Conservation (phyloP, 805 yeast species). For the Pichia exigua region DNA sequence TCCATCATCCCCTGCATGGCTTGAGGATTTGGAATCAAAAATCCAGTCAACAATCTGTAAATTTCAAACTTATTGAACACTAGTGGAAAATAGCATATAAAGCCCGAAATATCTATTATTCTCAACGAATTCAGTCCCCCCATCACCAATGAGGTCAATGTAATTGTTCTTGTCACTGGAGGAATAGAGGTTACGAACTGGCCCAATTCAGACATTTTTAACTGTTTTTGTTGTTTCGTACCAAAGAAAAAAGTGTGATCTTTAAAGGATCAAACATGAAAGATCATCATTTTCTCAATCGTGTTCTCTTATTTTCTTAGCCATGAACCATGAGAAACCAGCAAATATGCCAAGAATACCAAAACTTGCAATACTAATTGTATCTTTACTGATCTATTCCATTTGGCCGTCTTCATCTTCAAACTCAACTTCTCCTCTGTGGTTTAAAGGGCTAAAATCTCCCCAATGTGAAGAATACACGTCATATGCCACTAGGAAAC, state of each 20-base stretch:
- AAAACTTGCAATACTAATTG: neutral
- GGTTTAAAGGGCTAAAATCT: conserved; percentile 19
- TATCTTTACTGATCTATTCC: neutral
- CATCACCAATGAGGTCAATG: conserved; percentile 39
- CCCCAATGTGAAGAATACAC: conserved; percentile 53
- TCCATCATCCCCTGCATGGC: conserved; percentile 42
- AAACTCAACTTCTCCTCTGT: neutral
- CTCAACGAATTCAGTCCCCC: conserved; percentile 34
- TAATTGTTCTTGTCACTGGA: conserved; percentile 52
- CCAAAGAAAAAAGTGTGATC: neutral
- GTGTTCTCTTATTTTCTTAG: neutral
- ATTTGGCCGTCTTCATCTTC: neutral
- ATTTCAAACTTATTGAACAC: conserved; percentile 31
- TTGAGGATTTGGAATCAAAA: conserved; percentile 36
- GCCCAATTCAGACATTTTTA: conserved; percentile 26
- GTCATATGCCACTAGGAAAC: conserved; percentile 46
- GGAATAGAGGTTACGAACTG: conserved; percentile 42
- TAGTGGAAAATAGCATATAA: conserved; percentile 26
- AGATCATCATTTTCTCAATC: neutral
- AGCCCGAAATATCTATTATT: conserved; percentile 17
- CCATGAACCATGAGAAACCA: neutral
- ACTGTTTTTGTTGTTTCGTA: neutral
- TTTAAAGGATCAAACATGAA: neutral
- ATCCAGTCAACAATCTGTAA: conserved; percentile 43
- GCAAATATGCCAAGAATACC: neutral